Conservation (phyloP, 208 protist genomes). For the Crithidia fasciculata region DNA sequence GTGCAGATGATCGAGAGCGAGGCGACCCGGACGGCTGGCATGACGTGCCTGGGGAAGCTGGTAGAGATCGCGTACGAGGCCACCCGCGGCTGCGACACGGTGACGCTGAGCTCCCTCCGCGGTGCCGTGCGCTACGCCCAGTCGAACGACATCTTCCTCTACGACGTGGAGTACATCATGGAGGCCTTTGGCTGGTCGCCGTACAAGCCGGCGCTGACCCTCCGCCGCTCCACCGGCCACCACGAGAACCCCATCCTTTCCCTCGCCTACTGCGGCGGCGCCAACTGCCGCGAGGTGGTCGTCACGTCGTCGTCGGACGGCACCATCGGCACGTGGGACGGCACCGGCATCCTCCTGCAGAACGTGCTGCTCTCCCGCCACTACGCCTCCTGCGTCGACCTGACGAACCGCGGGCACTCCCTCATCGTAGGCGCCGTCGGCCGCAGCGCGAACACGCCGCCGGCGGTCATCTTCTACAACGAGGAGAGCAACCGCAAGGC, state of each 20-base stretch:
- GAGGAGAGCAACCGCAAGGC: conserved; percentile 58
- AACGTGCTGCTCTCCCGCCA: conserved; percentile 80
- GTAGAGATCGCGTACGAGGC: conserved; percentile 77
- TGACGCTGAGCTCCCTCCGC: conserved; percentile 55
- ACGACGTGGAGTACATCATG: conserved; percentile 91
- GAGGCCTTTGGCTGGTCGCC: conserved; percentile 81
- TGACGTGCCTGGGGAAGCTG: conserved; percentile 87
- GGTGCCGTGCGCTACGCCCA: conserved; percentile 59
- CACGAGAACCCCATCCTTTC: conserved; percentile 75
- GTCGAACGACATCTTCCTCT: conserved; percentile 81
- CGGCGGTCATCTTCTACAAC: conserved; percentile 82
- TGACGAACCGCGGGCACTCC: conserved; percentile 71
- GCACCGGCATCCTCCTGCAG: conserved; percentile 63
- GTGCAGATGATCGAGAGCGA: conserved; percentile 80
- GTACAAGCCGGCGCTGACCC: conserved; percentile 62
- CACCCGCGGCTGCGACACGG: conserved; percentile 58
- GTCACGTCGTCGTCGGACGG: conserved; percentile 86
- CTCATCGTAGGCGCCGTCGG: conserved; percentile 82
- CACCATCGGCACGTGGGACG: conserved; percentile 87
- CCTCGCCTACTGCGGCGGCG: conserved; percentile 69
- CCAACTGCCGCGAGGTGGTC: conserved; percentile 64
- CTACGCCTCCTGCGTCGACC: conserved; percentile 86
- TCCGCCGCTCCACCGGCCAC: conserved; percentile 56
- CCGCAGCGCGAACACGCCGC: conserved; percentile 44
- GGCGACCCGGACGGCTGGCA: conserved; percentile 78